These are phyloP conservation scores for Chlamydomonas incerta DNA, from an alignment of 139 green algal species.

Conservation along the genomic window DNA sequence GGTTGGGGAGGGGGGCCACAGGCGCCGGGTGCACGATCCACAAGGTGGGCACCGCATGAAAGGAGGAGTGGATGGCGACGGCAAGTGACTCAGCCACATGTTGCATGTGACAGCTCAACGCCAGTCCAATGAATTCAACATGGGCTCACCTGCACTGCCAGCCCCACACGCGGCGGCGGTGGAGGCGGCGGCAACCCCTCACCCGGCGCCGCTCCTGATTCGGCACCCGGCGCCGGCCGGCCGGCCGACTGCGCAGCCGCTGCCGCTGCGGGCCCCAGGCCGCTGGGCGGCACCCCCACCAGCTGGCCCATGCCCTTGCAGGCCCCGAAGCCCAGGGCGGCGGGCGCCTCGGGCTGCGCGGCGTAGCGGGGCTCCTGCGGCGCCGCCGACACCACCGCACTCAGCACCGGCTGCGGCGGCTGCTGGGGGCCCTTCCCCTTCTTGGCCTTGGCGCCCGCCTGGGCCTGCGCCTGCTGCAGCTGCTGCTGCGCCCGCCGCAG, in stretches of 20 bases:
- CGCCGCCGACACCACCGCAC: not conserved
- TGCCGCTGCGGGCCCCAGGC: too few species aligned
- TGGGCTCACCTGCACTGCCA: slow-evolving; percentile 5
- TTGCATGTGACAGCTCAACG: too few species aligned
- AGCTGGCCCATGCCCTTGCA: slow-evolving; percentile 5
- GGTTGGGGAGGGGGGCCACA: not conserved
- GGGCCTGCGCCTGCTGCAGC: not conserved
- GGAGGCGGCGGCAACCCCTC: not conserved
- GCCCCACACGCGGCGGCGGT: not conserved
- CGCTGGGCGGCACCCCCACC: too few species aligned
- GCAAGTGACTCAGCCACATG: too few species aligned
- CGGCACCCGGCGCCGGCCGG: not conserved
- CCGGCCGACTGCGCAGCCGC: too few species aligned
- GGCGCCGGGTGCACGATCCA: too few species aligned
- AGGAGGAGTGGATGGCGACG: too few species aligned
- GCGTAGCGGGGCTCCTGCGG: not conserved
- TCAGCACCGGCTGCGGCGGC: not conserved
- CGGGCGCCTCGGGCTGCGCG: not conserved
- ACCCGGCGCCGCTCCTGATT: not conserved
- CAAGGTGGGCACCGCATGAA: too few species aligned
- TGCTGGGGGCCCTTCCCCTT: not conserved
- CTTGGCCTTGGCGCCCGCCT: not conserved
- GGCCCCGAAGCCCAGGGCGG: slow-evolving; percentile 8
- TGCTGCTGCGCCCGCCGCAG: not conserved
- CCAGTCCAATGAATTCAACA: too few species aligned